Evolutionary conservation across 176 grass and related monocot species (phyloP), one percentile per base, ranked within the genome.

Genomic region (Guadua angustifolia): DNA sequence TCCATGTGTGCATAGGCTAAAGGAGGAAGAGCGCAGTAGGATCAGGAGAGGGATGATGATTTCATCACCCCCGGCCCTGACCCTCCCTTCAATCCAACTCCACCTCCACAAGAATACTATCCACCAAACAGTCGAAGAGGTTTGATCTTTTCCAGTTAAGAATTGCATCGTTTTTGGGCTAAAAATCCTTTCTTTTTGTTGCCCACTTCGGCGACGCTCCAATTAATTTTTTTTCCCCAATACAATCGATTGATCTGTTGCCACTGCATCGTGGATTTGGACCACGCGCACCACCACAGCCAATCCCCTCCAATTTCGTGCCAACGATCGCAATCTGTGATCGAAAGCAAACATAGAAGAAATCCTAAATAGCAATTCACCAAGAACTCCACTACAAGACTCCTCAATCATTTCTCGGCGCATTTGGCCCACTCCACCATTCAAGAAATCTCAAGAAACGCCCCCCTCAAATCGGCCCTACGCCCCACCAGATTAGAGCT

Each of bases 51-150:
- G 39, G 45, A 78, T 85, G 66, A 88, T 90, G 79, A 49, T 69
- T 56, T 19, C 80, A 86, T 81, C 77, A 76, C 74, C 77, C 76
- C 74, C 39, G 62, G 75, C 73, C 45, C 85, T 87, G 87, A 65
- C 74, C 84, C 86, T 94, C 88, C 79, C 95, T 95, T 49, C 46
- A 93, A 97, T 97, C 95, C 88, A 94, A 97, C 92, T 97, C 92
- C 92, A 88, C 50, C 69, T 76, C 83, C 73, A 73, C 79, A 73
- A 69, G 67, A 81, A 79, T 71, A 72, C 52, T 38, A 84, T 68
- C 71, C 65, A 73, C 63, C 43, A 68, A 88, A 78, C 79, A 40
- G 9, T 44, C 40, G 69, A 57, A 55, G 52, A 77, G 74, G 89
- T 83, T 61, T 53, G 71, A 59, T 83, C 84, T 71, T 25, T 56